A percentile compares a stretch with the other conserved stretches of the same genome.
phyloP scores from a whole-genome alignment of 306 rosid species.

The Urtica urens region DNA sequence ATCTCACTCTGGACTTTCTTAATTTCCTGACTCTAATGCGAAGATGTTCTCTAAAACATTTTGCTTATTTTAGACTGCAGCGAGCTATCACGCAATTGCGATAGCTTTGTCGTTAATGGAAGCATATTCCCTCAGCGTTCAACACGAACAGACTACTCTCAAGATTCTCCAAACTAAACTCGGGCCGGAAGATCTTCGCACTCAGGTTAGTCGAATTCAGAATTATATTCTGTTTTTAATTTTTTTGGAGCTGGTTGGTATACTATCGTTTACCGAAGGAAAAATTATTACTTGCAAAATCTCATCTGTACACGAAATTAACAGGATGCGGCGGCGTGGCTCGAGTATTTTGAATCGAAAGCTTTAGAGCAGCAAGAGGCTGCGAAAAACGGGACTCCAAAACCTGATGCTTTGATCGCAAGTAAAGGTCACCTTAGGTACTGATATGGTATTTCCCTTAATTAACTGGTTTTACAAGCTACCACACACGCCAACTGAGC shows the following conservation, averaged over 20 bases:
- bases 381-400: constrained; percentile 84
- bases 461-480: constrained; percentile 33
- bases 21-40: background rate
- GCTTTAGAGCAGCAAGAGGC: constrained; percentile 96
- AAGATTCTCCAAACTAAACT: constrained; percentile 83
- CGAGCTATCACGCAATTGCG: constrained; percentile 97
- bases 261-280: too few relatives aligned
- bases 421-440: constrained; percentile 99
- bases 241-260: too few relatives aligned
- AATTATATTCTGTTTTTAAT: too few relatives aligned
- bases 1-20: constrained; percentile 12
- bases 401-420: constrained; percentile 80
- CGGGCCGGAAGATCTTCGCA: constrained; percentile 88
- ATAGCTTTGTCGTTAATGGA: constrained; percentile 98
- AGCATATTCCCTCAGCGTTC: constrained; percentile 89
- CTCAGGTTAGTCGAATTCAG: constrained; percentile 42
- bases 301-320: too few relatives aligned
- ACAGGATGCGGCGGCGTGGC: constrained; percentile 99
- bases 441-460: constrained; percentile 60
- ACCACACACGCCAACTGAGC: constrained; percentile 11
- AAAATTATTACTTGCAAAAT: too few relatives aligned
- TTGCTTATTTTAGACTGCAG: constrained; percentile 62
- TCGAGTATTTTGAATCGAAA: constrained; percentile 89
- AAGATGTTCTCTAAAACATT: constrained; percentile 5
- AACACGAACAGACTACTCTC: constrained; percentile 93